phyloP scores from a whole-genome alignment of 1,139 yeast genomes.

The Eremothecium sinecaudum region DNA sequence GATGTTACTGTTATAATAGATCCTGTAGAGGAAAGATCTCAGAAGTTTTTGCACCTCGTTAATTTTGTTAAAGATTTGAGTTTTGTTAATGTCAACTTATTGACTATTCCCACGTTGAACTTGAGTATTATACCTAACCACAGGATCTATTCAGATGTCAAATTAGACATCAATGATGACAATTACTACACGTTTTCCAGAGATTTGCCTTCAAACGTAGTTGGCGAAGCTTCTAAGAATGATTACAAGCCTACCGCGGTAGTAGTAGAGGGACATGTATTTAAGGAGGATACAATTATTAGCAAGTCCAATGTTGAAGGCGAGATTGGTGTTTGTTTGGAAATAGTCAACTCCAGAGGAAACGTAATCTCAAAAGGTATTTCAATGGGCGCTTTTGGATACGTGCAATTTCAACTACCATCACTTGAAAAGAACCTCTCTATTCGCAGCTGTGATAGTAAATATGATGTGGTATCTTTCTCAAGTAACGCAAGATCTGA shows the following conservation, averaged over 20 bases:
- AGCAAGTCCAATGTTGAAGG: slow-evolving; percentile 19
- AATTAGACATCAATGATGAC: slow-evolving; percentile 1
- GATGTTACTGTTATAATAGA: slow-evolving; percentile 56
- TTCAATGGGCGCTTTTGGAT: slow-evolving; percentile 30
- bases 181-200: slow-evolving; percentile 43
- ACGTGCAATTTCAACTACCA: slow-evolving; percentile 21
- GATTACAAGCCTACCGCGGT: slow-evolving; percentile 9
- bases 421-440: slow-evolving; percentile 11
- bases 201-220: slow-evolving; percentile 44
- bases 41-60: slow-evolving; percentile 46
- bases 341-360: slow-evolving; percentile 15
- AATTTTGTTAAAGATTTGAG: slow-evolving; percentile 36
- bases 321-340: slow-evolving; percentile 20
- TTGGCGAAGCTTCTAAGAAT: slow-evolving; percentile 3
- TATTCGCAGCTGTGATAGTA: slow-evolving; percentile 19
- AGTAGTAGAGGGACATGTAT: slow-evolving; percentile 64
- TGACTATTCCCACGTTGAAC: slow-evolving; percentile 47
- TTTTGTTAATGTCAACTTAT: slow-evolving; percentile 44
- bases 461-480: slow-evolving; percentile 18
- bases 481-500: slow-evolving; percentile 23
- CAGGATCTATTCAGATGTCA: slow-evolving; percentile 40
- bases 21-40: slow-evolving; percentile 64
- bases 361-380: slow-evolving; percentile 14
- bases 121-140: slow-evolving; percentile 40
- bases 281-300: slow-evolving; percentile 16